A percentile compares a stretch with the other conserved stretches of the same genome.
Evolutionary conservation across 192 early-diverging fungal species (phyloP).

Genomic region (Coemansia erecta): DNA sequence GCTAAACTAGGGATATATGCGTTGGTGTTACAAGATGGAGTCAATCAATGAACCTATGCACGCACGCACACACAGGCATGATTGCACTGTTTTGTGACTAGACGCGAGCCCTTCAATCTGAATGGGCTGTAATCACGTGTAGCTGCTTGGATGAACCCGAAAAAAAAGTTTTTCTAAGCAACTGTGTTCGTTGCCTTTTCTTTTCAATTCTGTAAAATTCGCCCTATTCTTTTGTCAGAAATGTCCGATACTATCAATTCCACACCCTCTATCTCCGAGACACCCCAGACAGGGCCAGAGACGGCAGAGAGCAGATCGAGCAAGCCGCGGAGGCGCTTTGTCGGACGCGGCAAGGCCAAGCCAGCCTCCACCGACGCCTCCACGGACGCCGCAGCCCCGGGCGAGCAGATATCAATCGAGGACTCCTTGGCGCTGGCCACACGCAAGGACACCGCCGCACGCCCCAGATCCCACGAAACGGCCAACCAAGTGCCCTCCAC

Average conservation of each 20-base stretch:
- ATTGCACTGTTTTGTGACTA: too few species aligned
- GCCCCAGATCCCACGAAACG: constrained; percentile 15
- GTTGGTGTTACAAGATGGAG: background rate
- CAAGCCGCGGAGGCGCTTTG: constrained; percentile 47
- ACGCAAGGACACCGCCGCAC: background rate
- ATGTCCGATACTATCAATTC: background rate
- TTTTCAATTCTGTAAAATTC: too few species aligned
- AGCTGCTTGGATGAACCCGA: too few species aligned
- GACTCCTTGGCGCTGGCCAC: constrained; percentile 43
- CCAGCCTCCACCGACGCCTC: background rate
- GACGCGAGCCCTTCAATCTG: too few species aligned
- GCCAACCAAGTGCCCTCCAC: constrained; percentile 80
- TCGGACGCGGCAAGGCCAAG: constrained; percentile 32
- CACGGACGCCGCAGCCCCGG: background rate
- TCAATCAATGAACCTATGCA: background rate
- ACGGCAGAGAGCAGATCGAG: constrained; percentile 22
- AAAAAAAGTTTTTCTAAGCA: too few species aligned
- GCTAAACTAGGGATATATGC: background rate
- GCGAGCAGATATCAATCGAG: constrained; percentile 38
- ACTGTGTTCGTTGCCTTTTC: too few species aligned
- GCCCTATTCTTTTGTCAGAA: too few species aligned
- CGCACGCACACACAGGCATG: too few species aligned
- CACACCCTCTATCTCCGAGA: background rate
- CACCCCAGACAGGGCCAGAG: background rate
- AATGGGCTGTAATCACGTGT: too few species aligned